Base-by-base conservation (phyloP, 2,329 filamentous ascomycete genomes). In the Plectosphaerella sp. region DNA sequence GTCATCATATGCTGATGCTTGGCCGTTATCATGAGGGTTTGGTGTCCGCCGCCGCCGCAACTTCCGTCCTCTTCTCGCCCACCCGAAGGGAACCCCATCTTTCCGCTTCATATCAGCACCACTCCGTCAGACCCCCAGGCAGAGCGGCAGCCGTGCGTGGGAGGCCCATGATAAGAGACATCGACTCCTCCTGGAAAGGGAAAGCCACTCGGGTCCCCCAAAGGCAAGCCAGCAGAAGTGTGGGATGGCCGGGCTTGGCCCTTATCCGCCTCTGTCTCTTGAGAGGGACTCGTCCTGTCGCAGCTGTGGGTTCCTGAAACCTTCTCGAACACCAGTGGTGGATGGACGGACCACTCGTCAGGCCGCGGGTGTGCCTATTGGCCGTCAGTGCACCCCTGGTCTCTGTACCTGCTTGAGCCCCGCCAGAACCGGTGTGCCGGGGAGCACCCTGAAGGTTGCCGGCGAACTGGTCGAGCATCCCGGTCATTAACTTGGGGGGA, bases 261-360 rank as follows among this genome's bases (percentile, higher is more conserved):
- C 28, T 33, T 33, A 3, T 5, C 50, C 49, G 41, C 35, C 43
- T 24, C 37, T 47, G 28, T 35, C 47, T 37, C 47, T 47, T 49
- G 50, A 55, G 50, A 15, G 20, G 48, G 45, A 45, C 37, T 33
- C 6, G 10, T 28, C 22, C 18, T 43, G 41, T 18, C 24, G 24
- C n/a, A 43, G 37, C 41, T 18, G 48, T 50, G 48, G 48, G 54
- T 54, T 28, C 49, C 54, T 57, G 55, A 57, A 57, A 57, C 55
- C 55, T 57, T 57, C 55, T 57, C 52, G 55, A 57, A 57, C 47
- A 39, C 33, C 20, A 37, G n/a, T 22, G 36, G 35, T 8, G 35
- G 36, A 48, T 39, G 35, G 35, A 25, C 47, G 36, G 47, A 18
- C 33, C 14, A 9, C 28, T 48, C 37, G 47, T 15, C 10, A 24